Evolutionary conservation across 2,329 filamentous ascomycete genomes (phyloP), one percentile per base, ranked within the genome.

Genomic region (Epichloe sylvatica): DNA sequence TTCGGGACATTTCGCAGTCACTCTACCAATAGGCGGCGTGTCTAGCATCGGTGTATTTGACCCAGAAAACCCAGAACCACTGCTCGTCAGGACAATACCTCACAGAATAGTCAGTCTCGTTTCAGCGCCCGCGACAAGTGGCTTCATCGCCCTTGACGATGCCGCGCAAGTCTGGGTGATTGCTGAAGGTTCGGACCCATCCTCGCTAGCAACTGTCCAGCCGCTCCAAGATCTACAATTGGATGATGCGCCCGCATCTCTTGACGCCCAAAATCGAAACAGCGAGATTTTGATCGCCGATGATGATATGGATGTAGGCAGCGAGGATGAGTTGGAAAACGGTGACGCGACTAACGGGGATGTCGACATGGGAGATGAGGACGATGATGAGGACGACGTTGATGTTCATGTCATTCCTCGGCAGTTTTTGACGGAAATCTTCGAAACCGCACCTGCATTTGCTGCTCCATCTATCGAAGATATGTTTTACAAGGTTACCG

Each of bases 81-180:
- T 86, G 35, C 75, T 80, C 39, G 68, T 80, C 57, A 70, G 78
- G 53, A 70, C 68, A 30, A 75, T 77, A 9, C 70, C 77, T 3
- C 71, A 75, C 50, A 68, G 78, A 21, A 77, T 88, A 11, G 78
- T 84, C 21, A 80, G 83, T 12, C 66, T 95, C 1, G 69, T 87
- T 2, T 75, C 86, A 3, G 74, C 78, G 19, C 70, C 75, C 12
- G 74, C 73, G 19, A 77, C 80, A 2, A 80, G 78, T 43, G 87
- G 88, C 4, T 95, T 87, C 62, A 70, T 92, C 38, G 69, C 83
- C 9, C 66, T 95, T 5, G 88, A 94, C 62, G 75, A 83, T n/a
- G 73, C 78, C 0, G 86, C 87, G 13, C 83, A 86, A 58, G 71
- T 94, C 38, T 81, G 80, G 68, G 77, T 76, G 30, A 61, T 81